Percentiles rank a stretch among this genome's conserved stretches.
Evolutionary conservation across 768 basidiomycete species (phyloP).

Genomic region (Pleurotus pulmonarius): DNA sequence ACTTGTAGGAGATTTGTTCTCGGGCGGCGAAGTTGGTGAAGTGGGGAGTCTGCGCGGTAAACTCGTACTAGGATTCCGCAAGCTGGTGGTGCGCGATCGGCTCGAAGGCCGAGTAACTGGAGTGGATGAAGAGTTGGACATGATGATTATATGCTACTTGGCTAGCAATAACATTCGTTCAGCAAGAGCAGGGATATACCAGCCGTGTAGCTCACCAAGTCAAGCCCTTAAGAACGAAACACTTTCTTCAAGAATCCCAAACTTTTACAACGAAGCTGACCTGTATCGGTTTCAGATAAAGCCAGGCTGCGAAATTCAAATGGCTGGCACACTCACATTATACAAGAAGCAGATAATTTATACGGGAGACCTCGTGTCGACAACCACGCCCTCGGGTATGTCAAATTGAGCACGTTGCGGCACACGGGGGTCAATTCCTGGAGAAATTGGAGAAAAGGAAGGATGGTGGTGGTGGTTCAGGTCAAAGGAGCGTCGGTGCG

Average conservation of each 20-base stretch:
- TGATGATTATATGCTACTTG: background rate
- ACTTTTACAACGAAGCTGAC: background rate
- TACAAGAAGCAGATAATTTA: background rate
- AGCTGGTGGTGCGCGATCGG: background rate
- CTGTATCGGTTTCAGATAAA: background rate
- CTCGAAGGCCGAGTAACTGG: background rate
- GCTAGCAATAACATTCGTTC: background rate
- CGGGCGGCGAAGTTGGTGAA: background rate
- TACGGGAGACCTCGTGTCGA: background rate
- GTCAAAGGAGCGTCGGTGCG: too few relatives aligned
- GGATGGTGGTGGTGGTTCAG: too few relatives aligned
- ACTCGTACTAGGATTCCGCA: background rate
- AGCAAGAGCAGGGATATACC: background rate
- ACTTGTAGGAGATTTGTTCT: background rate
- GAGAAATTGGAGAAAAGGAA: too few relatives aligned
- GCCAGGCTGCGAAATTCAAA: background rate
- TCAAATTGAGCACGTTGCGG: background rate
- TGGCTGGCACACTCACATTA: background rate
- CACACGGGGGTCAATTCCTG: too few relatives aligned
- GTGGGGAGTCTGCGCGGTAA: background rate
- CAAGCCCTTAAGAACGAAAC: background rate
- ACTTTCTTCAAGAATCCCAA: background rate
- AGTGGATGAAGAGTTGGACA: background rate
- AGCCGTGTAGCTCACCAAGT: background rate
- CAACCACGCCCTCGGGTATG: background rate